Percentiles rank a stretch among this genome's conserved stretches.
Conservation (phyloP, 805 yeast species). For the Yamadazyma takamatsuzukensis region DNA sequence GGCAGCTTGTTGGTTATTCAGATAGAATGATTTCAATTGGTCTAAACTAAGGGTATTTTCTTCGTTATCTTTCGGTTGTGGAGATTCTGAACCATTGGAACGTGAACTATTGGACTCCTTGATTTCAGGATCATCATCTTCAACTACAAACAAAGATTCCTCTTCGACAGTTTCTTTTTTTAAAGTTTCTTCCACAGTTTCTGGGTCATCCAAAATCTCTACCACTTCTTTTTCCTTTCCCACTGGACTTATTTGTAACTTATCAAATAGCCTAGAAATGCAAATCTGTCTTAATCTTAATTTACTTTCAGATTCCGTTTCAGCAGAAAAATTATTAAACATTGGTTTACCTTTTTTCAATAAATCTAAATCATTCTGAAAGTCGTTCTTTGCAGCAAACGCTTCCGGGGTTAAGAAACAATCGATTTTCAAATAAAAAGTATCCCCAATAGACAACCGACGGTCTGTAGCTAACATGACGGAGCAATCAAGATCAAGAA, state of each 20-base stretch:
- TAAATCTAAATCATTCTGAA: constrained; percentile 8
- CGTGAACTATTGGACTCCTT: too few relatives aligned
- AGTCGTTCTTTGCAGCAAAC: constrained; percentile 19
- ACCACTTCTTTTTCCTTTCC: too few relatives aligned
- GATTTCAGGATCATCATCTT: constrained; percentile 35
- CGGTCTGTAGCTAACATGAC: constrained; percentile 54
- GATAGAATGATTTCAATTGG: constrained; percentile 73
- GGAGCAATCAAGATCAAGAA: constrained; percentile 53
- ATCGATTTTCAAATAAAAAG: constrained; percentile 66
- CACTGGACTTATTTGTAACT: constrained; percentile 35
- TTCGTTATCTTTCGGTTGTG: constrained; percentile 18
- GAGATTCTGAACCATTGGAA: constrained; percentile 11
- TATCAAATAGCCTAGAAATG: constrained; percentile 51
- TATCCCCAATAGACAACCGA: constrained; percentile 69
- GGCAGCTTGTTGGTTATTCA: constrained; percentile 64
- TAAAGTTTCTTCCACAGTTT: constrained; percentile 15
- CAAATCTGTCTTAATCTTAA: constrained; percentile 54
- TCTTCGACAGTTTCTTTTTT: constrained; percentile 5
- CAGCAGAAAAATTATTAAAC: constrained; percentile 31
- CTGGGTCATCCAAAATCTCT: constrained; percentile 16
- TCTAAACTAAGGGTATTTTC: constrained; percentile 62
- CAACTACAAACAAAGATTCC: constrained; percentile 13
- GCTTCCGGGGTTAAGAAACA: constrained; percentile 49
- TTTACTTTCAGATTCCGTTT: constrained; percentile 50
- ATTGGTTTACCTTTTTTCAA: constrained; percentile 14